Conservation (phyloP, 139 green algal genomes). For the Pleodorina starrii region DNA sequence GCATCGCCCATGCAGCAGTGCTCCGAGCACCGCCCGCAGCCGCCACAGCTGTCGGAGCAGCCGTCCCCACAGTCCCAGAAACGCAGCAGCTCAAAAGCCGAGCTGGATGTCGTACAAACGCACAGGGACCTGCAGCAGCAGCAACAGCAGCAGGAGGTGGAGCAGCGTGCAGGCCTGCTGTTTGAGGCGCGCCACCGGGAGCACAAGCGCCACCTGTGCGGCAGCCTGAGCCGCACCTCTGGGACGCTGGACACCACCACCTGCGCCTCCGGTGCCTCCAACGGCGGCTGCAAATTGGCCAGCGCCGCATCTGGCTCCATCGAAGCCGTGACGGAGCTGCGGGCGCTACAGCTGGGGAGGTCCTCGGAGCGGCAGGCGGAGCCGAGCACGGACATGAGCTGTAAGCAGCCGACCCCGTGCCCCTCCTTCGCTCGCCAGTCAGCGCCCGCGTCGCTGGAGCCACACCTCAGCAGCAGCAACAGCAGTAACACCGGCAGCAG, state of each 20-base stretch:
- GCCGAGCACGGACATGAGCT: neutral
- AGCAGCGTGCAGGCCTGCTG: neutral
- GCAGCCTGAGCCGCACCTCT: neutral
- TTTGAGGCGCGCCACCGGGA: neutral
- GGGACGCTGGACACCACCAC: neutral
- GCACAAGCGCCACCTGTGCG: neutral
- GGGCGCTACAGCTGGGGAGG: slow-evolving; percentile 12
- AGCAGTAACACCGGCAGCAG: neutral
- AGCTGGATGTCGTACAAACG: neutral
- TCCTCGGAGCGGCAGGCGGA: neutral
- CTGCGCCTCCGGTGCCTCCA: neutral
- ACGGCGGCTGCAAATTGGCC: neutral
- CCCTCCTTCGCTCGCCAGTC: neutral
- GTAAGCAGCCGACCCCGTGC: too few relatives aligned
- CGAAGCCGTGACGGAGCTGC: neutral
- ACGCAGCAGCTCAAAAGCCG: neutral
- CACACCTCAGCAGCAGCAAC: slow-evolving; percentile 8
- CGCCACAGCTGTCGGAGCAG: neutral
- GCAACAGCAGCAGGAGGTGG: neutral
- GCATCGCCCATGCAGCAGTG: too few relatives aligned
- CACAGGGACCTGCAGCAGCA: neutral
- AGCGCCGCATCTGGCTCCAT: neutral
- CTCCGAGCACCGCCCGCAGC: neutral
- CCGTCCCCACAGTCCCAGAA: neutral
- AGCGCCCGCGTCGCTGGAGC: neutral